Percentiles rank a stretch among this genome's conserved stretches.
phyloP scores from a whole-genome alignment of 495 filamentous ascomycete genomes.

The Trichodelitschia bisporula region DNA sequence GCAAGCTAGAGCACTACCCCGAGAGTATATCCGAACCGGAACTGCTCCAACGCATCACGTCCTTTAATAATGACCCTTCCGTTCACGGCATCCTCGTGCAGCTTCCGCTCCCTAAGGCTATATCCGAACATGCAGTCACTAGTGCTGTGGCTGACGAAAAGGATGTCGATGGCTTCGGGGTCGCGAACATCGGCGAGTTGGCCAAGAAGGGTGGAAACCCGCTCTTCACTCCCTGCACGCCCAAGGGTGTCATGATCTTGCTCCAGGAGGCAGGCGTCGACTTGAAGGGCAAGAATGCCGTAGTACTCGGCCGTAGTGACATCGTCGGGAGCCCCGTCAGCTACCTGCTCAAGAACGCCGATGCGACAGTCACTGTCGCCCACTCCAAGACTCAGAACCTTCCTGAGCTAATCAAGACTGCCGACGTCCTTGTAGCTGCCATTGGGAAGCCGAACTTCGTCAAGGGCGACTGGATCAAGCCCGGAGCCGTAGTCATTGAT shows the following conservation, averaged over 20 bases:
- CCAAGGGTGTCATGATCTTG: slow-evolving; percentile 88
- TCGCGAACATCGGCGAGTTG: slow-evolving; percentile 79
- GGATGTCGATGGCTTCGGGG: slow-evolving; percentile 94
- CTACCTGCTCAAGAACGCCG: slow-evolving; percentile 78
- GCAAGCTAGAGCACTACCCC: slow-evolving; percentile 59
- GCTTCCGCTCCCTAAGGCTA: slow-evolving; percentile 64
- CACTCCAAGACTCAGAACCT: slow-evolving; percentile 68
- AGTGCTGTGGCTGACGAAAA: slow-evolving; percentile 79
- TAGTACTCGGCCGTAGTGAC: slow-evolving; percentile 84
- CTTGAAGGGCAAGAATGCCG: slow-evolving; percentile 70
- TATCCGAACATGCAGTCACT: slow-evolving; percentile 74
- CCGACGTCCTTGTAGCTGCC: slow-evolving; percentile 76
- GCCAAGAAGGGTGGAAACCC: slow-evolving; percentile 81
- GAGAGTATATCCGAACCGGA: slow-evolving; percentile 64
- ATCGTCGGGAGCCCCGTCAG: slow-evolving; percentile 95
- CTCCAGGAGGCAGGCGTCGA: slow-evolving; percentile 64
- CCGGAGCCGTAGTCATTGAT: slow-evolving; percentile 83
- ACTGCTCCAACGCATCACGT: slow-evolving; percentile 54
- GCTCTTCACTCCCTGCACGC: slow-evolving; percentile 80
- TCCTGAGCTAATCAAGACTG: slow-evolving; percentile 45
- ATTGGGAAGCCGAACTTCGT: slow-evolving; percentile 75
- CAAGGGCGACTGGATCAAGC: slow-evolving; percentile 87
- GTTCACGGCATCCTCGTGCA: slow-evolving; percentile 91
- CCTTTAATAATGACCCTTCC: slow-evolving; percentile 64
- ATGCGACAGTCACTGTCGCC: slow-evolving; percentile 91